phyloP scores from a whole-genome alignment of 2,329 filamentous ascomycete species.

The Ceratocystis diversiconidia region DNA sequence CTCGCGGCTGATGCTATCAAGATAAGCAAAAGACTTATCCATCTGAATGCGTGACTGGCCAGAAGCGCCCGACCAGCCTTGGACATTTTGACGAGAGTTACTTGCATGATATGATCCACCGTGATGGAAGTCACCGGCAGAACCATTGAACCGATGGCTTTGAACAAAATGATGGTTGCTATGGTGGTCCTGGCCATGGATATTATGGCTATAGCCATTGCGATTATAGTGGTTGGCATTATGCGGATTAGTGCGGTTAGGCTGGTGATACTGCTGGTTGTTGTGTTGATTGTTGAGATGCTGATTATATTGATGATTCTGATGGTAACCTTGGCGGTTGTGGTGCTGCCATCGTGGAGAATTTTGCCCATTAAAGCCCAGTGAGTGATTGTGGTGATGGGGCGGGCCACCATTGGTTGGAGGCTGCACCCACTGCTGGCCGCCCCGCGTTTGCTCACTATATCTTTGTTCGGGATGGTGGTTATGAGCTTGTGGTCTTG shows the following conservation, averaged over 20 bases:
- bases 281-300: neutral
- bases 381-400: neutral
- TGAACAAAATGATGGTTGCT: neutral
- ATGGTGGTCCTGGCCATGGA: neutral
- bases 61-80: neutral
- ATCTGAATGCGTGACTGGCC: neutral
- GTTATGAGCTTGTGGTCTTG: neutral
- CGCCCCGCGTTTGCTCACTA: no score
- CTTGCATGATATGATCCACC: neutral
- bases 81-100: neutral
- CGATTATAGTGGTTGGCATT: neutral
- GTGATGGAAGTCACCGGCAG: neutral
- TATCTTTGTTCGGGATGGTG: neutral
- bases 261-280: neutral
- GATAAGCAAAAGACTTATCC: neutral
- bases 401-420: neutral
- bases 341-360: neutral
- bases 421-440: neutral
- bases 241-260: neutral
- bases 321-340: neutral
- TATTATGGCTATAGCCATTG: neutral
- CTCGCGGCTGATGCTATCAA: constrained; percentile 15
- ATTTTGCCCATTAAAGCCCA: neutral
- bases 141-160: neutral
- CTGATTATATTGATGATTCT: neutral